phyloP scores from a whole-genome alignment of 352 stramenopile genomes.

The Globisporangium irregulare region DNA sequence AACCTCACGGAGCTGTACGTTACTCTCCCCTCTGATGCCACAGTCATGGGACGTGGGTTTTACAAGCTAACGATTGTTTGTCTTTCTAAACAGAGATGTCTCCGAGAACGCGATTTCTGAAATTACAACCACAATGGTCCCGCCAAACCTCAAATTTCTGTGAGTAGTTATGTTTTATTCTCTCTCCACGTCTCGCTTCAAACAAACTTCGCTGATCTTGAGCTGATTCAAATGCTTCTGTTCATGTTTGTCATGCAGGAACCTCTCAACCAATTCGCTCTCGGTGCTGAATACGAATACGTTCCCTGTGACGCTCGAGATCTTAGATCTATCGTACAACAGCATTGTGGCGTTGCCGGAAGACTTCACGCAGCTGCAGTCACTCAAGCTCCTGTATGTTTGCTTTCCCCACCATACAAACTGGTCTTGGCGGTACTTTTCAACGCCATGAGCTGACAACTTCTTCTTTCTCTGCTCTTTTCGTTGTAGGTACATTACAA shows the following conservation, averaged over 20 bases:
- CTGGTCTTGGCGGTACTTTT: neutral
- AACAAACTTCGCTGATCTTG: neutral
- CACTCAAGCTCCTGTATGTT: constrained; percentile 19
- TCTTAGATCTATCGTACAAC: constrained; percentile 19
- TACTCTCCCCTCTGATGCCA: neutral
- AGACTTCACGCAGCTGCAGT: constrained; percentile 14
- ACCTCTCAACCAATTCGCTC: constrained; percentile 21
- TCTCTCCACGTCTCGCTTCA: no score
- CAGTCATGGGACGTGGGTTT: neutral
- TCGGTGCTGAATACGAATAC: constrained; percentile 2
- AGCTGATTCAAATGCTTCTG: neutral
- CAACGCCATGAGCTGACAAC: neutral
- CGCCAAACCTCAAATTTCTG: constrained; percentile 22
- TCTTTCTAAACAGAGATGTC: constrained; percentile 13
- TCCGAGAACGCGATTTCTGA: constrained; percentile 15
- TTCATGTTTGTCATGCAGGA: constrained; percentile 4
- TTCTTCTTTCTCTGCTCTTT: neutral
- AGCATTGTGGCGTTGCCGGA: constrained; percentile 10
- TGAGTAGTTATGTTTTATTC: neutral
- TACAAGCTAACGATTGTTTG: constrained; percentile 2
- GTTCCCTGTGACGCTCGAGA: constrained; percentile 12
- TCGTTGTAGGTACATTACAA: constrained; percentile 10
- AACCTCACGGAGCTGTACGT: constrained; percentile 25
- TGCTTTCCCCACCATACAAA: neutral
- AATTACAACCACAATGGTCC: constrained; percentile 10